phyloP scores from a whole-genome alignment of 2,329 filamentous ascomycete genomes.

The Cladophialophora carrionii region DNA sequence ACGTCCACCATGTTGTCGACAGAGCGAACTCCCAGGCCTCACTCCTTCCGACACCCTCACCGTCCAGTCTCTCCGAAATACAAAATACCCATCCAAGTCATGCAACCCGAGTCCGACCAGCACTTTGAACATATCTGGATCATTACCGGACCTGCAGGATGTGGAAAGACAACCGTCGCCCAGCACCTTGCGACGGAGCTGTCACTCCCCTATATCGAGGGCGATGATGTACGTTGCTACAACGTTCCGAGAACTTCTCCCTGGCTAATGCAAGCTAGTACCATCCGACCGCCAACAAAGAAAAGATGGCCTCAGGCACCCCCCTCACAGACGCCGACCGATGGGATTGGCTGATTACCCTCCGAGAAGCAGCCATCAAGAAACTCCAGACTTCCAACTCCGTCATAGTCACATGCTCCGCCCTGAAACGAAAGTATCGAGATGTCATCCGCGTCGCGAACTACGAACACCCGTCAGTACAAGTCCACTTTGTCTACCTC shows the following conservation, averaged over 20 bases:
- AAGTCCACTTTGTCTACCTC: constrained; percentile 91
- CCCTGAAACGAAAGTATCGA: constrained; percentile 94
- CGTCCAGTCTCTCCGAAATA: constrained; percentile 18
- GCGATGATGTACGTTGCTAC: constrained; percentile 67
- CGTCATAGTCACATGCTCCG: constrained; percentile 95
- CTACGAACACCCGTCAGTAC: constrained; percentile 72
- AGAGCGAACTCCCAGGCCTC: constrained; percentile 37
- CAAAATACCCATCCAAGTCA: constrained; percentile 26
- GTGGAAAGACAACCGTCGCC: constrained; percentile 77
- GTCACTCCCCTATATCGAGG: constrained; percentile 72
- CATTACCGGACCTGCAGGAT: constrained; percentile 76
- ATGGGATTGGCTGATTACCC: constrained; percentile 91
- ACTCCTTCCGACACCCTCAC: constrained; percentile 27
- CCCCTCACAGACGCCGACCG: constrained; percentile 90
- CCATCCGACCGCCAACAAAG: constrained; percentile 69
- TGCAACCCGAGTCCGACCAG: constrained; percentile 29
- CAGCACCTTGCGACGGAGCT: constrained; percentile 65
- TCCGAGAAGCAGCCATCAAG: constrained; percentile 66
- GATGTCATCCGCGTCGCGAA: constrained; percentile 83
- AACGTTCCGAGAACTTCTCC: constrained; percentile 24
- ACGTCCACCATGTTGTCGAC: constrained; percentile 47
- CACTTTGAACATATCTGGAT: constrained; percentile 73
- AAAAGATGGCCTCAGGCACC: constrained; percentile 84
- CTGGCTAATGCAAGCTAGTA: constrained; percentile 43
- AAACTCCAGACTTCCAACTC: constrained; percentile 59